Conservation (phyloP, 371 early-diverging fungal species). For the Lichtheimia corymbifera region DNA sequence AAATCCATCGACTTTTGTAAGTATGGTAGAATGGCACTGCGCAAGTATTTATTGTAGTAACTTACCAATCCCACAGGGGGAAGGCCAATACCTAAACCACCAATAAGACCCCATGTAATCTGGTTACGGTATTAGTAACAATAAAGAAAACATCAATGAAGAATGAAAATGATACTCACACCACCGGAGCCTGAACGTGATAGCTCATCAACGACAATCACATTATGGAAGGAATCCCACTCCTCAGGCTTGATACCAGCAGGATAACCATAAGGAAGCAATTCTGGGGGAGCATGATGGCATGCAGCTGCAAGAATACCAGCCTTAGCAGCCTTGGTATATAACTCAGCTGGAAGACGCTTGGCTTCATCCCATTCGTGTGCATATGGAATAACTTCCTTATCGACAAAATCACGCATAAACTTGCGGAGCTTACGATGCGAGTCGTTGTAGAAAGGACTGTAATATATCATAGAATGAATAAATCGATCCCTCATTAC, state of each 20-base stretch:
- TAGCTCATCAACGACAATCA: slow-evolving; percentile 78
- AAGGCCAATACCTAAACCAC: slow-evolving; percentile 71
- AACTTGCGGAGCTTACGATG: slow-evolving; percentile 71
- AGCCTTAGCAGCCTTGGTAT: slow-evolving; percentile 69
- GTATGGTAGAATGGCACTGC: background rate
- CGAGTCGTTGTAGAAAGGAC: slow-evolving; percentile 78
- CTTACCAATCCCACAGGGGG: slow-evolving; percentile 50
- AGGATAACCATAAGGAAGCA: slow-evolving; percentile 35
- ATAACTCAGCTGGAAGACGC: slow-evolving; percentile 66
- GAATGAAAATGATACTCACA: slow-evolving; percentile 27
- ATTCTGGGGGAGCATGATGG: slow-evolving; percentile 35
- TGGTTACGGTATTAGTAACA: background rate
- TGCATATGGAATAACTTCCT: slow-evolving; percentile 79
- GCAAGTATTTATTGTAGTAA: background rate
- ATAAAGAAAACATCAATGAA: background rate
- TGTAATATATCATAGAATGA: slow-evolving; percentile 19
- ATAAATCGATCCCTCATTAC: no score
- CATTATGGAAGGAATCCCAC: slow-evolving; percentile 79
- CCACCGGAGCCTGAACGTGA: slow-evolving; percentile 86
- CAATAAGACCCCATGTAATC: slow-evolving; percentile 44
- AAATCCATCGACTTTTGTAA: no score
- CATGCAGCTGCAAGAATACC: slow-evolving; percentile 76
- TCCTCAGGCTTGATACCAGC: slow-evolving; percentile 55
- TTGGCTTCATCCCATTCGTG: slow-evolving; percentile 90
- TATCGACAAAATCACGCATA: slow-evolving; percentile 77